Percentiles rank a stretch among this genome's conserved stretches.
These are phyloP conservation scores for Parsonsia alboflavescens DNA, from an alignment of 257 asterid species.

Conservation along the genomic window DNA sequence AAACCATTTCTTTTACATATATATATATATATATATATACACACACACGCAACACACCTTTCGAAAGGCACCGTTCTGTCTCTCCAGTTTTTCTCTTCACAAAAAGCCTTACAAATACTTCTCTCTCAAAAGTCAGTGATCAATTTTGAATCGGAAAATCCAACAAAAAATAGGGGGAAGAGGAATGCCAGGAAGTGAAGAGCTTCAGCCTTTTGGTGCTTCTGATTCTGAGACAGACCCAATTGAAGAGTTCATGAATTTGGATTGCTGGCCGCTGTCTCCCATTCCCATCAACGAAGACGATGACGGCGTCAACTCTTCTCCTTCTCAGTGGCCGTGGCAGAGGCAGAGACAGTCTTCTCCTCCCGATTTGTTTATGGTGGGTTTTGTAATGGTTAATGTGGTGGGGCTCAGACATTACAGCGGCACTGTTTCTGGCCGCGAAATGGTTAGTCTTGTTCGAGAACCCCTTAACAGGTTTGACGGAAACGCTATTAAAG, in stretches of 20 bases:
- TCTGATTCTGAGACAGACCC: constrained; percentile 22
- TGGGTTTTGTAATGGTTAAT: constrained; percentile 63
- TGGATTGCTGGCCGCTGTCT: constrained; percentile 36
- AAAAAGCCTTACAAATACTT: neutral
- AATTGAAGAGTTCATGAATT: constrained; percentile 35
- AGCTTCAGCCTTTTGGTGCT: neutral
- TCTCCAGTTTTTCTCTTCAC: neutral
- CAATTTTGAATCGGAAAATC: neutral
- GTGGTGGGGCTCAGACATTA: constrained; percentile 63
- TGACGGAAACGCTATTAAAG: constrained; percentile 63
- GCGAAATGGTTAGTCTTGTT: constrained; percentile 65
- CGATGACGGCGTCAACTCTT: constrained; percentile 14
- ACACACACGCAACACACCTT: neutral
- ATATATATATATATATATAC: too few relatives aligned
- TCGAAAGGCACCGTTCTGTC: constrained; percentile 1
- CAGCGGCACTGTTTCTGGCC: constrained; percentile 50
- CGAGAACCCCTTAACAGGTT: constrained; percentile 55
- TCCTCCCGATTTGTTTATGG: constrained; percentile 33
- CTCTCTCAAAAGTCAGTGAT: neutral
- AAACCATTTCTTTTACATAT: neutral
- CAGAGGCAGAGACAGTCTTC: neutral
- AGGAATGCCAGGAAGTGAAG: constrained; percentile 26
- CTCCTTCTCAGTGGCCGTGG: neutral
- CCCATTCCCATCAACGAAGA: constrained; percentile 13
- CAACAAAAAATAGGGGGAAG: too few relatives aligned